Conservation (phyloP, 805 yeast genomes). For the Candida parachauliodes region DNA sequence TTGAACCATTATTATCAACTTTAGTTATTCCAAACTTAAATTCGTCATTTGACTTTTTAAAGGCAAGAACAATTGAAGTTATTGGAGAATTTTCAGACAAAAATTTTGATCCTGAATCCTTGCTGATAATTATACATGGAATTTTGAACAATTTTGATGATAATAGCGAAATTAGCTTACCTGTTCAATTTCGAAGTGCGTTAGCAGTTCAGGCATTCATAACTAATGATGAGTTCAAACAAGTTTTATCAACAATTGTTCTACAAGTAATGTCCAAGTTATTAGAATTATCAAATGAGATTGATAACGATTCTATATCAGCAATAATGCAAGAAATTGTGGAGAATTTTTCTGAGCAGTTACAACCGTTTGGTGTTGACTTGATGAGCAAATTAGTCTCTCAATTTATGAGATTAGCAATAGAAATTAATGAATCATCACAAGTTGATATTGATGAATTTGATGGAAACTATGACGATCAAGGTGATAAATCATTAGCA, state of each 20-base stretch:
- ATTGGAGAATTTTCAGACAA: constrained; percentile 63
- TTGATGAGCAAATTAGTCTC: constrained; percentile 56
- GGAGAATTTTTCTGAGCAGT: constrained; percentile 79
- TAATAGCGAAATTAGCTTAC: constrained; percentile 39
- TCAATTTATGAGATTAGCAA: constrained; percentile 52
- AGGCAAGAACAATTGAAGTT: constrained; percentile 71
- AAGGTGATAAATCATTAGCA: constrained; percentile 72
- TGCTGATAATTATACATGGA: constrained; percentile 29
- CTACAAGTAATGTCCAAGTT: constrained; percentile 80
- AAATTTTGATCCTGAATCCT: constrained; percentile 37
- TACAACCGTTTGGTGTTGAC: constrained; percentile 75
- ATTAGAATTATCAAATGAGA: constrained; percentile 67
- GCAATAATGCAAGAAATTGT: constrained; percentile 95
- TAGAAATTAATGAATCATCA: constrained; percentile 51
- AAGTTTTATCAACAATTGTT: constrained; percentile 63
- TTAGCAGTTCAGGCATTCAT: constrained; percentile 80
- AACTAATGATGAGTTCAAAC: constrained; percentile 59
- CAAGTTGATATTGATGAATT: constrained; percentile 24
- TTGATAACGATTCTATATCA: constrained; percentile 83
- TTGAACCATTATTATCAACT: constrained; percentile 63
- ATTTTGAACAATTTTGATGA: constrained; percentile 28
- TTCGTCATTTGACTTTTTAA: constrained; percentile 61
- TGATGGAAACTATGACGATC: constrained; percentile 26
- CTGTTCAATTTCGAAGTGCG: constrained; percentile 81
- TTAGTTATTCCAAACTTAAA: constrained; percentile 71